Evolutionary conservation across 2,329 filamentous ascomycete species (phyloP).

Genomic region (Cladosporium colombiae): DNA sequence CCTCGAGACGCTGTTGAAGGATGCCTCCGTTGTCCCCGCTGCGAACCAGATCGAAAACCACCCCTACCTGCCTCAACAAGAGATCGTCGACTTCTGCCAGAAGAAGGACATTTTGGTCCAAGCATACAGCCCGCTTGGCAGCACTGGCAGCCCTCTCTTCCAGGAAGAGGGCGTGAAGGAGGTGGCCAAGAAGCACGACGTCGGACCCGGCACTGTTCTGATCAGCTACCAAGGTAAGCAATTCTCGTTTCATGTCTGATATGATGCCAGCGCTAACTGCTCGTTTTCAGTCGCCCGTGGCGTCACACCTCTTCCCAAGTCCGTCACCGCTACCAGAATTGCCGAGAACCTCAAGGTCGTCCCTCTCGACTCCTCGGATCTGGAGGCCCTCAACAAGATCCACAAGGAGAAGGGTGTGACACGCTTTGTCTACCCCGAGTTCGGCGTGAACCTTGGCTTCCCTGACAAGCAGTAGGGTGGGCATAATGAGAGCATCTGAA

Average conservation of each 20-base stretch:
- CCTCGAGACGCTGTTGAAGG: conserved; percentile 53
- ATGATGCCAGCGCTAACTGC: not conserved
- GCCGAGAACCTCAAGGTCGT: conserved; percentile 69
- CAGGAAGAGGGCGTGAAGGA: conserved; percentile 49
- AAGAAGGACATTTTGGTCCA: conserved; percentile 70
- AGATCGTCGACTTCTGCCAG: conserved; percentile 69
- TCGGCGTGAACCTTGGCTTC: conserved; percentile 51
- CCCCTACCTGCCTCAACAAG: conserved; percentile 69
- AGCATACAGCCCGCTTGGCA: conserved; percentile 61
- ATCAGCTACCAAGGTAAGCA: conserved; percentile 71
- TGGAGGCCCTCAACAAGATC: conserved; percentile 52
- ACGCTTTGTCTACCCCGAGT: conserved; percentile 52
- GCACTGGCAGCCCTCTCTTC: conserved; percentile 51
- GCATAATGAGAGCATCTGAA: not conserved
- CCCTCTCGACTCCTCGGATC: conserved; percentile 64
- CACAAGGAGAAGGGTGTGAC: conserved; percentile 50
- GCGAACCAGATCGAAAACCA: conserved; percentile 76
- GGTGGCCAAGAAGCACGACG: conserved; percentile 52
- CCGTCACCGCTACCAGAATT: conserved; percentile 67
- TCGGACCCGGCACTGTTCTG: conserved; percentile 58
- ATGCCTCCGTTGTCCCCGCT: conserved; percentile 63
- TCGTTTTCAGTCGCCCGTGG: conserved; percentile 59
- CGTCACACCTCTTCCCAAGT: conserved; percentile 72
- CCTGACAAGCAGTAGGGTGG: conserved; percentile 45
- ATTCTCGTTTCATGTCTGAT: not conserved